phyloP scores from a whole-genome alignment of 169 alveolate species.

The Plasmodium malariae region DNA sequence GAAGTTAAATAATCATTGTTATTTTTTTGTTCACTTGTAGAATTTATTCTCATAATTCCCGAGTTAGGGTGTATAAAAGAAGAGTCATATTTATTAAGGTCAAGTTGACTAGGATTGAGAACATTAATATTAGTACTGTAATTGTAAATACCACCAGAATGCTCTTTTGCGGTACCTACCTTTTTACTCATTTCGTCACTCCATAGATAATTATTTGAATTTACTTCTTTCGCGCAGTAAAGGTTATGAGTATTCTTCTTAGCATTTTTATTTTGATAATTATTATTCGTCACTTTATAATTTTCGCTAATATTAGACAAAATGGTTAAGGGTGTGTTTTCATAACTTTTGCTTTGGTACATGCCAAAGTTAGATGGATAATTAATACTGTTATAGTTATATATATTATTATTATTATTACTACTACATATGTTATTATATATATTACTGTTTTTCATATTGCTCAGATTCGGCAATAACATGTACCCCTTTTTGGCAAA shows the following conservation, averaged over 20 bases:
- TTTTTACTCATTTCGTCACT: too few species aligned
- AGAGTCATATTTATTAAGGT: too few species aligned
- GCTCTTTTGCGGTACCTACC: too few species aligned
- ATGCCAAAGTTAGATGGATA: background rate
- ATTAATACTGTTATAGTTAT: background rate
- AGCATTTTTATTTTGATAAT: conserved; percentile 1
- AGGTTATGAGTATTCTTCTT: too few species aligned
- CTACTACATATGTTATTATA: background rate
- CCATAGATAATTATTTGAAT: background rate
- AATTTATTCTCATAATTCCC: too few species aligned
- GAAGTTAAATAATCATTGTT: background rate
- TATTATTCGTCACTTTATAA: background rate
- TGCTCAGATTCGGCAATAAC: background rate
- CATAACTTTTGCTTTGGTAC: background rate
- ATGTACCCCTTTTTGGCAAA: background rate
- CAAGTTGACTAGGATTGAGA: too few species aligned
- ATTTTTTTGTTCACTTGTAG: too few species aligned
- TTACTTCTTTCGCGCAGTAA: background rate
- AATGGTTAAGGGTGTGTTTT: conserved; percentile 7
- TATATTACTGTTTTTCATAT: background rate
- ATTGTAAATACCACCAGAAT: too few species aligned
- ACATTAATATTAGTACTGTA: too few species aligned
- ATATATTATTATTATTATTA: background rate
- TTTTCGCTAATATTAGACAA: background rate
- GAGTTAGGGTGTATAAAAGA: too few species aligned